Base-by-base conservation (phyloP, 1,284 basidiomycete genomes). In the Clitocybe nebularis region DNA sequence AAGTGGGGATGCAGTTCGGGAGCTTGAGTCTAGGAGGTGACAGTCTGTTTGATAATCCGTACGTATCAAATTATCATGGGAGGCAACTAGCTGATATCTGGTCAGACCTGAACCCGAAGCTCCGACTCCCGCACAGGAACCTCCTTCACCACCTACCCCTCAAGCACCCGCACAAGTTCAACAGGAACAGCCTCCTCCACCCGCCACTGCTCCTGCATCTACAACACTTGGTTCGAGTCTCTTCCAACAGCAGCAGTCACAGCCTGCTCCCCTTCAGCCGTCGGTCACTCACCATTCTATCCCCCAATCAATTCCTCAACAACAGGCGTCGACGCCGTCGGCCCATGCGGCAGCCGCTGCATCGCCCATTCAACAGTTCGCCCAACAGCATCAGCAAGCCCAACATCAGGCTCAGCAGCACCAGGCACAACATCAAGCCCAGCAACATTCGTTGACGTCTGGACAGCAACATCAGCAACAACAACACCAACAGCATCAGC, bases 1-100 rank as follows among this genome's bases (percentile, higher is more conserved):
- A 84, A 59, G 65, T 88, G 38, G 86, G 85, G 36, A 87, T 89
- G 86, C 86, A 89, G 54, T 89, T 89, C 54, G 86, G 86, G 28
- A 88, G 84, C 58, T 63, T 89, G 50, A 81, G 75, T 58, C 69
- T 89, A 23, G 79, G 77, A 28, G 82, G 79, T 11, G 84, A 86
- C 39, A 74, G 74, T 41, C 53, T 67, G 26, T 52, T 79, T 20
- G 77, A 81, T 40, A 66, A 64, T 48, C 53, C 69, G 77, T 79
- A 55, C 56, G 76, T 69, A 4, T n/a, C n/a, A n/a, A n/a, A n/a
- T n/a, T n/a, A n/a, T n/a, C n/a, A n/a, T n/a, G n/a, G n/a, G n/a
- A n/a, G n/a, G n/a, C n/a, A n/a, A n/a, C 22, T 47, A 40, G 35
- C 26, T 42, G 20, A 45, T 39, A 44, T 34, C 43, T 25, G 22